These are phyloP conservation scores for Capsaspora owczarzaki DNA, from an alignment of 78 protist species.

Conservation along the genomic window DNA sequence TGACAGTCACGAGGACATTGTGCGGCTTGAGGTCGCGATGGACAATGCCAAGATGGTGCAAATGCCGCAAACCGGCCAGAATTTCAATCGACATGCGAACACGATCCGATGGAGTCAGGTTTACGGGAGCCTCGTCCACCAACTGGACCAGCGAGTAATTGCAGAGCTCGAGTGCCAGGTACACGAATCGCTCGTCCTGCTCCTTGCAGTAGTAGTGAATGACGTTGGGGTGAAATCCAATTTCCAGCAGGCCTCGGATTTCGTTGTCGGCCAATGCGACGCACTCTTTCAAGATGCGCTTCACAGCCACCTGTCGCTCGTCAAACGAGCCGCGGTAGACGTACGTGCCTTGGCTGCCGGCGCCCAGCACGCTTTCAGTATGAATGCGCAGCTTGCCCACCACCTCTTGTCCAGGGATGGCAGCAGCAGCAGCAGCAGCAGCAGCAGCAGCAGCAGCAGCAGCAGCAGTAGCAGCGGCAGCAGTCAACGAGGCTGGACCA, in stretches of 20 bases:
- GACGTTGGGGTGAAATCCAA: conserved; percentile 52
- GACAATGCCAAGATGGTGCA: conserved; percentile 42
- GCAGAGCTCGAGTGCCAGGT: conserved; percentile 48
- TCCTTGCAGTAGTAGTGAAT: conserved; percentile 63
- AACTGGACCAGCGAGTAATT: conserved; percentile 14
- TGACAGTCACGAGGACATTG: conserved; percentile 39
- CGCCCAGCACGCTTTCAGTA: conserved; percentile 40
- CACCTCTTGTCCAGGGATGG: no score
- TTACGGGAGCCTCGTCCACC: background rate
- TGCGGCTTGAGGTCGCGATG: conserved; percentile 51
- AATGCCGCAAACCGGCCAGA: conserved; percentile 23
- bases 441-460: no score
- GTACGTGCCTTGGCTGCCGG: conserved; percentile 72
- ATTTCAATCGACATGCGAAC: background rate
- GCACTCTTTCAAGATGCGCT: conserved; percentile 55
- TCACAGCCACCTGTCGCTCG: conserved; percentile 71
- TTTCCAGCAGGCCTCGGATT: conserved; percentile 32
- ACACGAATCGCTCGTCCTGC: conserved; percentile 55
- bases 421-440: no score
- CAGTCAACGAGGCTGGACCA: no score
- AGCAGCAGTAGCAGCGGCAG: no score
- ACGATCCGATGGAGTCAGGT: background rate
- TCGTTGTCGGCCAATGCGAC: conserved; percentile 54
- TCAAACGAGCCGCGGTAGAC: conserved; percentile 59
- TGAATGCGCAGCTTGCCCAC: conserved; percentile 36